Evolutionary conservation across 2,329 filamentous ascomycete species (phyloP), one percentile per base, ranked within the genome.

Genomic region (Colletotrichum tamarilloi): DNA sequence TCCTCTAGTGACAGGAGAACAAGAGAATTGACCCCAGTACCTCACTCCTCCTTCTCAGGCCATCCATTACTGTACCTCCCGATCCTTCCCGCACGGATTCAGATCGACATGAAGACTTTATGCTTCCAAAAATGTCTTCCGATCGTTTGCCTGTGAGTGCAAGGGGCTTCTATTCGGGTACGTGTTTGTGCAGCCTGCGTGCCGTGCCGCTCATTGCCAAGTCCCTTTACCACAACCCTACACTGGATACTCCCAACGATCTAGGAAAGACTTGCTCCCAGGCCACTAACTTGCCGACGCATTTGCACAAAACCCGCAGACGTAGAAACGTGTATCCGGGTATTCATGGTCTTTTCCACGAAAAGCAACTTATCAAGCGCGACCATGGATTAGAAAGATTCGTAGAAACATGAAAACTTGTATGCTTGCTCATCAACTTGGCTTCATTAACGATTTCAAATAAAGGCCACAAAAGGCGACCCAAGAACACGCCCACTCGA

Each of bases 401-500:
- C 42, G 8, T 24, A 12, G 19, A 4, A 22, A 5, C 11, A 9
- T 42, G 12, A 8, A 53, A 11, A 19, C 7, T 5, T 24, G n/a
- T 4, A 53, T 12, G 19, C 8, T 32, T 28, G 38, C 11, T n/a
- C 22, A 22, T 22, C 5, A 12, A 22, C 5, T 38, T 38, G n/a
- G 9, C 19, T 35, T 62, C 22, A 38, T 8, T 42, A 6, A 32
- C 46, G 1, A 8, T 1, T 42, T 78, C 72, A 83, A 2, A 65
- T 73, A 76, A 87, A 88, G 4, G 77, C 84, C 16, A 75, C 76
- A 81, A 87, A 91, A 1, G 88, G 86, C n/a, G 87, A 86, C 8
- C 90, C 91, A 8, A 92, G 69, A 59, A 94, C 86, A 76, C 85
- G 88, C 1, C 91, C 92, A 46, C 85, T 86, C 14, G 81, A 85